Conservation (phyloP, 257 asterid species). For the Paraleonurus japonicus region DNA sequence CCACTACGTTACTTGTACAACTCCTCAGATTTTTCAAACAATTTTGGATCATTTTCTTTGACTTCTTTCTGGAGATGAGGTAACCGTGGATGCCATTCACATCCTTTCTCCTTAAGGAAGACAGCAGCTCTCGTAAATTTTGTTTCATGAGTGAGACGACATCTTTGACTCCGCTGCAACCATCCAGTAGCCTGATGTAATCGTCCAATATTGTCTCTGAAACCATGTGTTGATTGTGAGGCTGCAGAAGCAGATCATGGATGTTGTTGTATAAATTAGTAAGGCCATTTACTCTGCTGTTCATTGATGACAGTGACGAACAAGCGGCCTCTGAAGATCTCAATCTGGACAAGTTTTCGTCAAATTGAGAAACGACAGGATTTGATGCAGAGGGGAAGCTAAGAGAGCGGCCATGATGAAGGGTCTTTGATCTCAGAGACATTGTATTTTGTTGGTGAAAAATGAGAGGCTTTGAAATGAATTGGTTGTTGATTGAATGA, state of each 20-base stretch:
- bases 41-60: constrained; percentile 36
- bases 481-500: not conserved
- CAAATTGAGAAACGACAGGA: constrained; percentile 32
- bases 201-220: constrained; percentile 33
- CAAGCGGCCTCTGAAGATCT: constrained; percentile 27
- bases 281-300: constrained; percentile 23
- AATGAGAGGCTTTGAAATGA: not conserved
- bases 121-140: constrained; percentile 28
- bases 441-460: constrained; percentile 11
- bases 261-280: constrained; percentile 24
- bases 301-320: constrained; percentile 30
- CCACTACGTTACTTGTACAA: not conserved
- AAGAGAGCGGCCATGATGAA: constrained; percentile 45
- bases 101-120: constrained; percentile 35
- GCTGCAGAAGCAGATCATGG: constrained; percentile 29
- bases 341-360: constrained; percentile 26
- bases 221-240: constrained; percentile 27
- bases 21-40: constrained; percentile 26
- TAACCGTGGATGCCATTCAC: constrained; percentile 14
- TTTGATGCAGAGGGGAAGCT: constrained; percentile 41
- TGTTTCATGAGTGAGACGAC: constrained; percentile 26
- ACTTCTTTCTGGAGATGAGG: constrained; percentile 18
- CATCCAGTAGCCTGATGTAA: constrained; percentile 33
- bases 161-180: constrained; percentile 30
- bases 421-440: constrained; percentile 48